Evolutionary conservation across 192 early-diverging fungal species (phyloP), one percentile per base, ranked within the genome.

Genomic region (Phlyctochytrium arcticum): DNA sequence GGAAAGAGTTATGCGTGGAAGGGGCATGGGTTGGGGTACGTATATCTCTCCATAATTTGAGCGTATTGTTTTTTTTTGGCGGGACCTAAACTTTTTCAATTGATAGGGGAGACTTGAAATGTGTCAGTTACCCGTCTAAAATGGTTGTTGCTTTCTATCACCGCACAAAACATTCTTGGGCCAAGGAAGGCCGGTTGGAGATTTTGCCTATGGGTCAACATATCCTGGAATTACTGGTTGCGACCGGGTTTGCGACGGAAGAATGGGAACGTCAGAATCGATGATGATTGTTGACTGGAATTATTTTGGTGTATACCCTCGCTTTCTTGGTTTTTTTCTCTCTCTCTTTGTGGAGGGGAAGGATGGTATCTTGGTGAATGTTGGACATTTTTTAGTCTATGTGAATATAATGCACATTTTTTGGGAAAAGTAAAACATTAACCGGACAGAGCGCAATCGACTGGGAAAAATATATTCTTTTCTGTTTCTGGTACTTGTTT

Each of bases 1-100:
- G 62, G 62, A 5, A 54, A 36, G 17, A 19, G 54, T 30, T 64
- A 64, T 54, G 62, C 62, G 10, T 64, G 62, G 62, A 64, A 64
- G 36, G 49, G 48, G 7, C 21, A 35, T 26, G 23, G 32, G 2
- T 6, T 29, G 23, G 59, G 59, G 59, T 61, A 48, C 19, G 24
- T 48, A 44, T 33, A 17, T 17, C 17, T 27, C 27, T 8, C 15
- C 15, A 50, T 6, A 50, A 7, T 21, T 26, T 50, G 27, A 57
- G 17, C 54, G 33, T 23, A 2, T 4, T 57, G 2, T 57, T 4
- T 9, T 2, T 33, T 2, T 57, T 19, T 44, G 37, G 21, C 12
- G 39, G 15, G 55, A 10, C 35, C 27, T 42, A 39, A 23, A 26
- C 17, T 6, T 31, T 1, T 5, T 1, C 32, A 8, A 6, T 27